A percentile compares a stretch with the other conserved stretches of the same genome.
phyloP scores from a whole-genome alignment of 352 stramenopile genomes.

The Phytopythium boreale region DNA sequence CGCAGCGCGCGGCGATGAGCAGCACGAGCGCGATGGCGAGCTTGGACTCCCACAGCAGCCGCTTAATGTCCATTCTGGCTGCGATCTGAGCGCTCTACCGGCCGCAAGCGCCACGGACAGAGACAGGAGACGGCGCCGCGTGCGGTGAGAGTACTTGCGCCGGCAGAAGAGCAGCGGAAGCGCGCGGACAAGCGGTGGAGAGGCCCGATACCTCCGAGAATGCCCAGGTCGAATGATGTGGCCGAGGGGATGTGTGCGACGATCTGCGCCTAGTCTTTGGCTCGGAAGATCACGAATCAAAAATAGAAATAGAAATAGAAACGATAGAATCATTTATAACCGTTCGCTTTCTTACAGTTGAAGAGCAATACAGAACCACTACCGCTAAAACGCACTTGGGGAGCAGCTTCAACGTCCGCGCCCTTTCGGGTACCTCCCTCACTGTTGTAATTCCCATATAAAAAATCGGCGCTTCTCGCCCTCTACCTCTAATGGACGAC shows the following conservation, averaged over 20 bases:
- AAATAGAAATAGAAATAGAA: background rate
- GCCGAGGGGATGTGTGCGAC: background rate
- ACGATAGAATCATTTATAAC: background rate
- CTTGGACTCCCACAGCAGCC: conserved; percentile 82
- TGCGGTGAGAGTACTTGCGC: background rate
- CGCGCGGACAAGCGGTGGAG: background rate
- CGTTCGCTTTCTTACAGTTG: background rate
- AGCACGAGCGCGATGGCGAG: conserved; percentile 73
- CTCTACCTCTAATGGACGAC: background rate
- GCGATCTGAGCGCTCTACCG: background rate
- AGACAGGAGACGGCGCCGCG: background rate
- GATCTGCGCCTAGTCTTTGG: background rate
- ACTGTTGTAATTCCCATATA: too few relatives aligned
- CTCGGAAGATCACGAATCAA: background rate
- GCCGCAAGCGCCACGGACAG: background rate
- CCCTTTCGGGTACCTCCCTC: background rate
- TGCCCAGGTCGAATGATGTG: background rate
- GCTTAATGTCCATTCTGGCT: conserved; percentile 56
- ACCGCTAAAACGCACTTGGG: too few relatives aligned
- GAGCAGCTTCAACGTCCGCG: background rate
- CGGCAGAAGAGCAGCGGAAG: background rate
- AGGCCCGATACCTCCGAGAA: background rate
- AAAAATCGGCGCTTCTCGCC: too few relatives aligned
- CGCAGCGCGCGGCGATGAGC: conserved; percentile 74
- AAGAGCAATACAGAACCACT: too few relatives aligned